Percentiles rank a stretch among this genome's conserved stretches.
Evolutionary conservation across 768 basidiomycete species (phyloP).

Genomic region (Phlebiopsis gigantea): DNA sequence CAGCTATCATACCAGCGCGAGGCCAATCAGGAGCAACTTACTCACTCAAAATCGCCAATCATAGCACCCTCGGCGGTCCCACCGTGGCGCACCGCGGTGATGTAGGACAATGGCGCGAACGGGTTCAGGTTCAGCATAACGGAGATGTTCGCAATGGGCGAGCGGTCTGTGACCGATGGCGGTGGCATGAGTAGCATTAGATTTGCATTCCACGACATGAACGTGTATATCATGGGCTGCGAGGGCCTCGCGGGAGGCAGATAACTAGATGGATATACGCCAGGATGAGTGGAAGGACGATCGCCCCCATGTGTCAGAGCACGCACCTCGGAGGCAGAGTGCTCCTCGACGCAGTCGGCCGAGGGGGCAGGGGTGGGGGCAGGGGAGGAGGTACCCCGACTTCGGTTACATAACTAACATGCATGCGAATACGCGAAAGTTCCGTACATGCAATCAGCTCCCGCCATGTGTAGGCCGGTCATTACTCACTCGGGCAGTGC

Average conservation of each 20-base stretch:
- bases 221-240: slow-evolving; percentile 34
- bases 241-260: slow-evolving; percentile 16
- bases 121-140: slow-evolving; percentile 41
- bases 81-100: slow-evolving; percentile 33
- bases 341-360: not conserved
- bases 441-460: not conserved
- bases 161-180: slow-evolving; percentile 17
- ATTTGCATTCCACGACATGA: slow-evolving; percentile 30
- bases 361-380: not conserved
- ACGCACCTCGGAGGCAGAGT: slow-evolving; percentile 4
- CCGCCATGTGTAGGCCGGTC: not conserved
- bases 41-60: slow-evolving; percentile 36
- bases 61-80: slow-evolving; percentile 27
- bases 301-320: no score
- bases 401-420: slow-evolving; percentile 1
- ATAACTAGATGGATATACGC: slow-evolving; percentile 1
- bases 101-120: slow-evolving; percentile 39
- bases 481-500: slow-evolving; percentile 6
- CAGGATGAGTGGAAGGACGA: not conserved
- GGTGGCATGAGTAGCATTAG: slow-evolving; percentile 36
- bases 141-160: slow-evolving; percentile 37
- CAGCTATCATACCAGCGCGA: not conserved
- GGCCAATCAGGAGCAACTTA: not conserved
- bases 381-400: not conserved
- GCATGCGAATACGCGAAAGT: not conserved